phyloP scores from a whole-genome alignment of 2,329 filamentous ascomycete genomes.

The Trichoderma koningii region DNA sequence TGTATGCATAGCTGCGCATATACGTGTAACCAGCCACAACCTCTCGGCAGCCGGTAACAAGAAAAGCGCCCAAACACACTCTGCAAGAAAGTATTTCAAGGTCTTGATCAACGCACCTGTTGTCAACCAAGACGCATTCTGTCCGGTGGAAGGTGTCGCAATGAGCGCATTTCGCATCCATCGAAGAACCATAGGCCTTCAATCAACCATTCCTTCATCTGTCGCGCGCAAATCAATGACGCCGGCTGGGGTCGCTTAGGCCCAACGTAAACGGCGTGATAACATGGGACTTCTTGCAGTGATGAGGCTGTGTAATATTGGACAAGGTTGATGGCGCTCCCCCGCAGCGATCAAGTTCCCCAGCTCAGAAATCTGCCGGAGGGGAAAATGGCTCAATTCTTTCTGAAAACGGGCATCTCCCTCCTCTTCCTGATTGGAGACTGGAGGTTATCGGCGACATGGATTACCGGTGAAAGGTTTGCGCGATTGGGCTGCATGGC shows the following conservation, averaged over 20 bases:
- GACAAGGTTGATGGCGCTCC: slow-evolving; percentile 12
- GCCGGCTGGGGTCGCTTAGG: slow-evolving; percentile 3
- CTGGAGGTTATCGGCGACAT: neutral
- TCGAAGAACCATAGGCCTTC: neutral
- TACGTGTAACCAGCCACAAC: neutral
- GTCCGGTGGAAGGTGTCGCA: neutral
- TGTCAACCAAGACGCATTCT: neutral
- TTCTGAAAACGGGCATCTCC: neutral
- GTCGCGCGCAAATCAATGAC: neutral
- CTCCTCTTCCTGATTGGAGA: neutral
- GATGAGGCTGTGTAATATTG: slow-evolving; percentile 25
- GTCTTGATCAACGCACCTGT: neutral
- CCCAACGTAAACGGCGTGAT: neutral
- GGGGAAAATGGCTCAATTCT: neutral
- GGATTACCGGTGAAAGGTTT: neutral
- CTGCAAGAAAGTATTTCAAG: neutral
- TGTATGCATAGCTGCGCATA: slow-evolving; percentile 1
- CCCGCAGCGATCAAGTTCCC: neutral
- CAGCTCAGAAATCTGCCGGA: neutral
- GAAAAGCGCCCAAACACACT: neutral
- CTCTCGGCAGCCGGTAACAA: neutral
- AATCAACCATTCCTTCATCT: neutral
- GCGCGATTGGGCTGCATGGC: slow-evolving; percentile 1
- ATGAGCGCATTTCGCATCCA: neutral
- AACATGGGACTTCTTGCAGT: slow-evolving; percentile 6